These are phyloP conservation scores for Rhizophagus prolifer DNA, from an alignment of 192 early-diverging fungal species.

Conservation along the genomic window DNA sequence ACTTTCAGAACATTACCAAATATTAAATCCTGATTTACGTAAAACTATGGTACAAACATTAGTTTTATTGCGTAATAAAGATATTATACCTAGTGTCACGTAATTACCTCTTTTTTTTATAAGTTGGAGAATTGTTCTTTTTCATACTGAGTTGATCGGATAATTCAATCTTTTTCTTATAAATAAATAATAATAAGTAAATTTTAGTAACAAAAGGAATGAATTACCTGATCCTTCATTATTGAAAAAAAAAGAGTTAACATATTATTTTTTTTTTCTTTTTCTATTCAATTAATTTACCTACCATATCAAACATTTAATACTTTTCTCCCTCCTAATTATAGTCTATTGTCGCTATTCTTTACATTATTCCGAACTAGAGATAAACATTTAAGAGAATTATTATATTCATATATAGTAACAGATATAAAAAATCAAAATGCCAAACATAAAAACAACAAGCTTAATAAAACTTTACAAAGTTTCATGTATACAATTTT, in stretches of 20 bases:
- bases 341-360: conserved; percentile 81
- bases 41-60: conserved; percentile 87
- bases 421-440: conserved; percentile 94
- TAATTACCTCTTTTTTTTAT: background rate
- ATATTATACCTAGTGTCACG: conserved; percentile 55
- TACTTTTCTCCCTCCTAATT: background rate
- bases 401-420: conserved; percentile 93
- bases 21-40: conserved; percentile 80
- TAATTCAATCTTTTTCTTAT: background rate
- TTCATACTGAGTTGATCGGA: conserved; percentile 3
- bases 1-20: conserved; percentile 76
- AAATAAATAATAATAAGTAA: background rate
- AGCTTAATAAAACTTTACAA: conserved; percentile 96
- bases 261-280: no score
- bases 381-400: conserved; percentile 87
- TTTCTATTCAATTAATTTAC: background rate
- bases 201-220: conserved; percentile 6
- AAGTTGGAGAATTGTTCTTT: background rate
- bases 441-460: conserved; percentile 92
- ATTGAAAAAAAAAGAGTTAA: no score
- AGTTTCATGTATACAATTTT: conserved; percentile 98
- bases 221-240: no score
- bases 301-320: no score
- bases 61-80: conserved; percentile 82
- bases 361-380: conserved; percentile 94